Evolutionary conservation across 345 rosid species (phyloP).

Genomic region (Ceriops decandra): DNA sequence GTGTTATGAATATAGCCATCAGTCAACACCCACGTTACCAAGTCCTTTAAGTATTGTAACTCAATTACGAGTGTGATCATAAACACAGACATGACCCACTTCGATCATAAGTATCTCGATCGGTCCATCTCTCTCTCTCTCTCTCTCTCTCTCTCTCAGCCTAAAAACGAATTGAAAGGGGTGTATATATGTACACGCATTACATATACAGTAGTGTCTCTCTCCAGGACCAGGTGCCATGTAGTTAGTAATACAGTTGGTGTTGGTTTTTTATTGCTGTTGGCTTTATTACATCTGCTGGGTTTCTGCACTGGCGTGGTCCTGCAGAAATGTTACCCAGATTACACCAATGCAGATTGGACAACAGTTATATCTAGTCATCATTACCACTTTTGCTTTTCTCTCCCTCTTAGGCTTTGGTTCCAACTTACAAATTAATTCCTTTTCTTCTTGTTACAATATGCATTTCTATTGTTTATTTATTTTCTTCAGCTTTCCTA

Average conservation of each 20-base stretch:
- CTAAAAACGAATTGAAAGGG: no score
- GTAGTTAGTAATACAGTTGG: slow-evolving; percentile 22
- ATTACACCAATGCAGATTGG: slow-evolving; percentile 12
- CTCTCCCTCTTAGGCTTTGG: neutral
- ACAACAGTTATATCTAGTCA: neutral
- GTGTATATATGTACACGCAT: no score
- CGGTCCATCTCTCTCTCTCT: slow-evolving; percentile 3
- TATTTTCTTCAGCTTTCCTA: no score
- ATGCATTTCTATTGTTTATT: no score
- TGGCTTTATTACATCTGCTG: slow-evolving; percentile 41
- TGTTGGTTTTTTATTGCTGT: slow-evolving; percentile 47
- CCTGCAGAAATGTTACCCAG: slow-evolving; percentile 18
- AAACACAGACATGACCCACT: slow-evolving; percentile 5
- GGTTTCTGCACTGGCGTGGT: slow-evolving; percentile 34
- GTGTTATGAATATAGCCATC: slow-evolving; percentile 22
- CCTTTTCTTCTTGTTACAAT: neutral
- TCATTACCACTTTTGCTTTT: neutral
- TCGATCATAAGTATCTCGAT: neutral
- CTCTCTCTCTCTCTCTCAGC: slow-evolving; percentile 1
- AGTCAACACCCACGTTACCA: slow-evolving; percentile 12
- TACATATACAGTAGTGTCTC: slow-evolving; percentile 11
- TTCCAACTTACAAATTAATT: neutral
- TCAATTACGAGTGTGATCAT: neutral
- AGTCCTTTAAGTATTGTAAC: neutral
- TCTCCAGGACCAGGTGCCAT: slow-evolving; percentile 40